Conservation (phyloP, 2,329 filamentous ascomycete genomes). For the Penicillium sp. region DNA sequence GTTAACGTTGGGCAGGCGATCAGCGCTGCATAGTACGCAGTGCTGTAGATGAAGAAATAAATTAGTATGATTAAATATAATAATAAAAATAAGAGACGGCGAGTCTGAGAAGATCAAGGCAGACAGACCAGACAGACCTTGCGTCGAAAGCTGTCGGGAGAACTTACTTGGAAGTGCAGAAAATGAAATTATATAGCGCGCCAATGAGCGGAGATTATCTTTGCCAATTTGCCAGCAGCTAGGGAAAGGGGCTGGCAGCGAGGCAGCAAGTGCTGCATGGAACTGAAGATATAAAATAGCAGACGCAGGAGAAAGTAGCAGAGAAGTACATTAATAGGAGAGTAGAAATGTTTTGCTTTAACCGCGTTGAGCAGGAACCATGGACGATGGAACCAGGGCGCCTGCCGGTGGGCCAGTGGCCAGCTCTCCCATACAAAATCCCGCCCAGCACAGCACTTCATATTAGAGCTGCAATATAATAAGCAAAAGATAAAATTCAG, state of each 20-base stretch:
- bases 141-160: not conserved
- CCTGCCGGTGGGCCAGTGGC: not conserved
- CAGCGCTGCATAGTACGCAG: not conserved
- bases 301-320: too few relatives aligned
- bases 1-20: not conserved
- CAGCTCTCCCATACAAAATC: too few relatives aligned
- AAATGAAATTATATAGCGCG: not conserved
- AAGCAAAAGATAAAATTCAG: too few relatives aligned
- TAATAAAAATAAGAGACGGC: not conserved
- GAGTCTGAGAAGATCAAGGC: not conserved
- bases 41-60: not conserved
- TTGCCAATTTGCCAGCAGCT: constrained; percentile 1
- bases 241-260: constrained; percentile 1
- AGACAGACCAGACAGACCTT: not conserved
- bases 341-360: constrained; percentile 4
- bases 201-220: not conserved
- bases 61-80: not conserved
- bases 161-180: too few relatives aligned
- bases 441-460: too few relatives aligned
- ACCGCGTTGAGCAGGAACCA: constrained; percentile 4
- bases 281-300: not conserved
- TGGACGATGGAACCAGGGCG: not conserved
- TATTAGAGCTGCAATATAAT: too few relatives aligned
- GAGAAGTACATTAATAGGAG: too few relatives aligned
- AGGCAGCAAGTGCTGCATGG: too few relatives aligned